Percentiles rank a stretch among this genome's conserved stretches.
Evolutionary conservation across 2,329 filamentous ascomycete species (phyloP).

Genomic region (Dactylonectria macrodidyma): DNA sequence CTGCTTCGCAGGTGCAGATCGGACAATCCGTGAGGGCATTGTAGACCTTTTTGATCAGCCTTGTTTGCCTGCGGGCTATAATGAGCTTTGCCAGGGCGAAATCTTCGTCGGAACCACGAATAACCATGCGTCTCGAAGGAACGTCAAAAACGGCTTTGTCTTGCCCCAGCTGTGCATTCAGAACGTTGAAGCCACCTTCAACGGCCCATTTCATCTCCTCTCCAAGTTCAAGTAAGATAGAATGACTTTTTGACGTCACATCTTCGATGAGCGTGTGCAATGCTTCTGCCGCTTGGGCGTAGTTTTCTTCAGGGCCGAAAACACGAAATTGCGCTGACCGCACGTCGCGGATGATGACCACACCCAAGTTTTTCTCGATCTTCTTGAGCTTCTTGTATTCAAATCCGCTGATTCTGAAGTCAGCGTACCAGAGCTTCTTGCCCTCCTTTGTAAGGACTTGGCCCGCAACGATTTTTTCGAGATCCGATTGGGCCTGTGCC

Average conservation of each 20-base stretch:
- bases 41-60: neutral
- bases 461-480: constrained; percentile 24
- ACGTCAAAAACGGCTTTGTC: constrained; percentile 52
- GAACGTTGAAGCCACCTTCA: constrained; percentile 50
- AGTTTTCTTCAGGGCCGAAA: constrained; percentile 15
- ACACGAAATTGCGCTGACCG: constrained; percentile 21
- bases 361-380: constrained; percentile 15
- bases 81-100: neutral
- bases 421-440: constrained; percentile 14
- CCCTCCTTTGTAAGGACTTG: constrained; percentile 22
- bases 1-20: constrained; percentile 8
- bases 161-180: constrained; percentile 46
- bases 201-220: constrained; percentile 50
- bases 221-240: constrained; percentile 47
- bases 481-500: constrained; percentile 12
- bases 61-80: neutral
- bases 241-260: constrained; percentile 6
- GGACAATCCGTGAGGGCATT: neutral
- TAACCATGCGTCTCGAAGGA: constrained; percentile 50
- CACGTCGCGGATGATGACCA: constrained; percentile 30
- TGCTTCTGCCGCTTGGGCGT: constrained; percentile 4
- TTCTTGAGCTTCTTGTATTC: constrained; percentile 3
- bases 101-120: constrained; percentile 43
- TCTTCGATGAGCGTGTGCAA: constrained; percentile 3
- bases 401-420: constrained; percentile 1